These are phyloP conservation scores for Peronospora destructor DNA, from an alignment of 352 stramenopile genomes.

Conservation along the genomic window DNA sequence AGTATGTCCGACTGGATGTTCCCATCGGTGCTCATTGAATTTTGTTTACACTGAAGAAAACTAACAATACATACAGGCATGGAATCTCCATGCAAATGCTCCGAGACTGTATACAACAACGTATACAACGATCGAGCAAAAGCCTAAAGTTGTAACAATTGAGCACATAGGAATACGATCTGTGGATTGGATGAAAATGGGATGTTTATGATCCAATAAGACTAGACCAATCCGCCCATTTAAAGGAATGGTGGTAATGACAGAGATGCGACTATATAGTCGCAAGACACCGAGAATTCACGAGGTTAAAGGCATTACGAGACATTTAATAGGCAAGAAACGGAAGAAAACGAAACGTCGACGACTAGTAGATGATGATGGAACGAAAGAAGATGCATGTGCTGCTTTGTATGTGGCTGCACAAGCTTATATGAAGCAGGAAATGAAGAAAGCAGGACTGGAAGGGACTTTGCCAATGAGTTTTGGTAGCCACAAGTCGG, in stretches of 20 bases:
- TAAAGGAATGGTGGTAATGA: slow-evolving; percentile 21
- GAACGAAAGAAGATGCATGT: slow-evolving; percentile 12
- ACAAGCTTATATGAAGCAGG: slow-evolving; percentile 41
- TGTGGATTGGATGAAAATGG: slow-evolving; percentile 21
- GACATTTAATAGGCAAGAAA: slow-evolving; percentile 14
- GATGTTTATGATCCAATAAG: slow-evolving; percentile 7
- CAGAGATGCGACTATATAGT: slow-evolving; percentile 21
- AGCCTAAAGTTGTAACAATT: slow-evolving; percentile 8
- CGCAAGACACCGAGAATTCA: slow-evolving; percentile 8
- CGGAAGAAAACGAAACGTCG: slow-evolving; percentile 27
- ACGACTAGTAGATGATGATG: neutral
- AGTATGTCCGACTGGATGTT: slow-evolving; percentile 72
- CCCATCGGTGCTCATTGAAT: slow-evolving; percentile 55
- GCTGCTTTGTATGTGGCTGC: slow-evolving; percentile 47
- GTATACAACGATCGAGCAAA: too few species aligned
- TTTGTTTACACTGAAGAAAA: slow-evolving; percentile 17
- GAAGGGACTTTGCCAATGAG: slow-evolving; percentile 46
- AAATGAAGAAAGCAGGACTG: slow-evolving; percentile 58
- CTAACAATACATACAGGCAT: slow-evolving; percentile 1
- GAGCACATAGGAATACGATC: slow-evolving; percentile 9
- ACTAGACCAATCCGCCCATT: neutral
- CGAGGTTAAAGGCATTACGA: slow-evolving; percentile 8
- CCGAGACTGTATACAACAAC: neutral
- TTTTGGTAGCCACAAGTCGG: slow-evolving; percentile 44
- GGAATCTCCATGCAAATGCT: too few species aligned